A percentile compares a stretch with the other conserved stretches of the same genome.
These are phyloP conservation scores for Maudiozyma saulgeensis DNA, from an alignment of 805 yeast species.

Conservation along the genomic window DNA sequence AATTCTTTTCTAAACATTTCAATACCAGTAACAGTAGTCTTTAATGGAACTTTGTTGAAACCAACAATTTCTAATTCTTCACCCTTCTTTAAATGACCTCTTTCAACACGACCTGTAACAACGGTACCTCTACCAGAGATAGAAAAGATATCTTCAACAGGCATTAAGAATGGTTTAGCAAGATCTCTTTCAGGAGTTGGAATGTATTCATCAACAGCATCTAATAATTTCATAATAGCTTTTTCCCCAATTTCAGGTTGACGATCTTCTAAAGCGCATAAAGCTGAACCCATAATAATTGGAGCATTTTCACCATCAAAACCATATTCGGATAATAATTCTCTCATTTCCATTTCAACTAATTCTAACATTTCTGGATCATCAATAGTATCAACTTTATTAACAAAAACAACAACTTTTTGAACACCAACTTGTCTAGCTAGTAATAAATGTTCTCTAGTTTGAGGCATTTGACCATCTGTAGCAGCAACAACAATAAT, in stretches of 20 bases:
- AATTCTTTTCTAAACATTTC: constrained; percentile 99
- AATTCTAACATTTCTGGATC: constrained; percentile 99
- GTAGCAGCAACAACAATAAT: constrained; percentile 98
- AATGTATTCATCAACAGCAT: constrained; percentile 85
- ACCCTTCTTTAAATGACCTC: constrained; percentile 96
- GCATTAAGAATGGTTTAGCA: constrained; percentile 93
- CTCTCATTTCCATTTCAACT: constrained; percentile 99
- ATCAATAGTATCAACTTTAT: constrained; percentile 95
- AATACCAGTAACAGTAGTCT: constrained; percentile 94
- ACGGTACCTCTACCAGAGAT: constrained; percentile 99
- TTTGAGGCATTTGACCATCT: constrained; percentile 99
- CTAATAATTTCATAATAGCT: constrained; percentile 74
- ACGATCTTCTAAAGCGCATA: constrained; percentile 85
- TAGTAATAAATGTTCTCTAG: constrained; percentile 94
- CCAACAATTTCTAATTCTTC: constrained; percentile 98
- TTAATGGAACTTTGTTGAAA: constrained; percentile 72
- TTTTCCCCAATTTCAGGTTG: constrained; percentile 87
- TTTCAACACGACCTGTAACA: constrained; percentile 97
- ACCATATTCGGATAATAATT: constrained; percentile 79
- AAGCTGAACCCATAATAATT: constrained; percentile 96
- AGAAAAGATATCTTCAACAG: constrained; percentile 94
- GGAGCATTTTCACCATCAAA: constrained; percentile 98
- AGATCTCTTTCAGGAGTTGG: constrained; percentile 96
- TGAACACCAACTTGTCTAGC: constrained; percentile 99
- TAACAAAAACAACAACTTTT: constrained; percentile 92